A percentile compares a stretch with the other conserved stretches of the same genome.
Evolutionary conservation across 768 basidiomycete genomes (phyloP).

Genomic region (Kwoniella mangroviensis): DNA sequence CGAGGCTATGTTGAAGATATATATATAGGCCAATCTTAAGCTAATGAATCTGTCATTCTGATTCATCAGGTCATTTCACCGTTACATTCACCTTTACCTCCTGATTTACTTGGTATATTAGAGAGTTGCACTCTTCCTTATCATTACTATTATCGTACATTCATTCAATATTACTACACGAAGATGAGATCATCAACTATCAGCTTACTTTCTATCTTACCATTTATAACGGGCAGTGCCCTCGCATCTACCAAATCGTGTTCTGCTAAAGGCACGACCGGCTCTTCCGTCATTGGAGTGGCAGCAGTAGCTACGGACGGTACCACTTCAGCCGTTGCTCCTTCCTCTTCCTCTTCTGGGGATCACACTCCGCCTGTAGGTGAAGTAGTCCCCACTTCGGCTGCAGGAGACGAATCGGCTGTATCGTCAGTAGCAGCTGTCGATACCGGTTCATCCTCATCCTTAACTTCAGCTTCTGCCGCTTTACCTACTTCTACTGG

Average conservation of each 20-base stretch:
- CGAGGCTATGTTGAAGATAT: not conserved
- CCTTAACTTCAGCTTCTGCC: not conserved
- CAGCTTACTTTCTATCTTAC: not conserved
- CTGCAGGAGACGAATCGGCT: not conserved
- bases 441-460: not conserved
- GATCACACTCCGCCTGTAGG: not conserved
- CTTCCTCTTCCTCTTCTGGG: not conserved
- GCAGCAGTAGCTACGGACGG: constrained; percentile 13
- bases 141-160: not conserved
- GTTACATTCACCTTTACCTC: not conserved
- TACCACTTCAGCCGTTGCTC: not conserved
- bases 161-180: not conserved
- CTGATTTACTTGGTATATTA: not conserved
- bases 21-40: not conserved
- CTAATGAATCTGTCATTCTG: not conserved
- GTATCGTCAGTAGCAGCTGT: not conserved
- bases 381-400: not conserved
- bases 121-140: not conserved
- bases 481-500: not conserved
- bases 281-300: not conserved
- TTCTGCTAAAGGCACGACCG: not conserved
- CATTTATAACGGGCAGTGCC: not conserved
- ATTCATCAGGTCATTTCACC: not conserved
- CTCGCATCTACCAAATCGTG: not conserved
- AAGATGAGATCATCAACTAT: not conserved